These are phyloP conservation scores for Didymella segeticola DNA, from an alignment of 2,329 filamentous ascomycete species.

Conservation along the genomic window DNA sequence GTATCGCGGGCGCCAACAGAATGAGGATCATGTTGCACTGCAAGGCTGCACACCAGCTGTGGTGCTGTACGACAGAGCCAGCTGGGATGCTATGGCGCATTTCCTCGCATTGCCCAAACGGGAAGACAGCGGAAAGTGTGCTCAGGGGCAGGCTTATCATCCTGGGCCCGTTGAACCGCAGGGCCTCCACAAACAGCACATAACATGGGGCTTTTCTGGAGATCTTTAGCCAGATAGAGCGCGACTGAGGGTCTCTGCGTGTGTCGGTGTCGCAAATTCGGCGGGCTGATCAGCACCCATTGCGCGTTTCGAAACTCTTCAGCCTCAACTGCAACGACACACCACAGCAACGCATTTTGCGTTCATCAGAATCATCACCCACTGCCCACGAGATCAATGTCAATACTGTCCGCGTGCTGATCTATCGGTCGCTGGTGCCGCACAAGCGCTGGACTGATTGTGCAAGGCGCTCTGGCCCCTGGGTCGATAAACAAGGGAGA, in stretches of 20 bases:
- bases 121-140: constrained; percentile 1
- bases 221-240: constrained; percentile 16
- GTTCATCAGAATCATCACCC: not conserved
- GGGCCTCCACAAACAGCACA: constrained; percentile 17
- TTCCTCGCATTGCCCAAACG: constrained; percentile 2
- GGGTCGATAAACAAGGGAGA: constrained; percentile 12
- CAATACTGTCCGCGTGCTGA: not conserved
- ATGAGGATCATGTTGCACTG: constrained; percentile 13
- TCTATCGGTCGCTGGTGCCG: constrained; percentile 9
- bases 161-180: constrained; percentile 16
- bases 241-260: constrained; percentile 7
- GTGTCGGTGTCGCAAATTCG: constrained; percentile 17
- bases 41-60: constrained; percentile 13
- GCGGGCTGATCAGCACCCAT: constrained; percentile 12
- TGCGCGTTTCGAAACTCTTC: constrained; percentile 13
- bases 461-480: constrained; percentile 17
- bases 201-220: constrained; percentile 13
- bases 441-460: constrained; percentile 14
- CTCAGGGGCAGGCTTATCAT: constrained; percentile 15
- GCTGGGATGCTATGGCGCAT: constrained; percentile 1
- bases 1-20: constrained; percentile 19
- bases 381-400: not conserved
- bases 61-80: not conserved
- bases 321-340: constrained; percentile 15
- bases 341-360: constrained; percentile 4